A percentile compares a stretch with the other conserved stretches of the same genome.
These are phyloP conservation scores for Aspergillus brasiliensis DNA, from an alignment of 2,329 filamentous ascomycete genomes.

Conservation along the genomic window DNA sequence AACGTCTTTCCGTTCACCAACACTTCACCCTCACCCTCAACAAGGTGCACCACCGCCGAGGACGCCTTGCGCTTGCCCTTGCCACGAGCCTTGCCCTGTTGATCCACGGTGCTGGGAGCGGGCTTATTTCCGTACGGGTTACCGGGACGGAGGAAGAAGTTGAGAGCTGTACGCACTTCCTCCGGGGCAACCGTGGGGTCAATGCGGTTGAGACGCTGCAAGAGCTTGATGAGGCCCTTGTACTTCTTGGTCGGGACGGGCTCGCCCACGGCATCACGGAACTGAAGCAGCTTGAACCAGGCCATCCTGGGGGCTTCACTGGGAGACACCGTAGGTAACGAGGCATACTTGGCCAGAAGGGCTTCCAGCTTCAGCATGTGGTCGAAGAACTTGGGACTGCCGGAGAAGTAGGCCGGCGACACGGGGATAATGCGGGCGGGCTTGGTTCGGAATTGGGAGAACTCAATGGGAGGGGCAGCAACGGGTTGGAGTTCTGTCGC, in stretches of 20 bases:
- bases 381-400: conserved; percentile 82
- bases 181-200: conserved; percentile 73
- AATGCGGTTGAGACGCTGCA: conserved; percentile 82
- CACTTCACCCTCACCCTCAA: conserved; percentile 90
- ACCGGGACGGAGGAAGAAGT: conserved; percentile 72
- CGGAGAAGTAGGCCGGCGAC: conserved; percentile 94
- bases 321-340: conserved; percentile 68
- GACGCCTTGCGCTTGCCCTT: conserved; percentile 87
- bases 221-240: conserved; percentile 71
- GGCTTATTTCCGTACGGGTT: conserved; percentile 68
- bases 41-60: conserved; percentile 79
- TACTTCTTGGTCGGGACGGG: conserved; percentile 76
- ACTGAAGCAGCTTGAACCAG: conserved; percentile 79
- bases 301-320: conserved; percentile 71
- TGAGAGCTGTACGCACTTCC: conserved; percentile 67
- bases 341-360: conserved; percentile 70
- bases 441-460: conserved; percentile 29
- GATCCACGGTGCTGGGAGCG: conserved; percentile 68
- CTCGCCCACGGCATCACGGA: conserved; percentile 71
- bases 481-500: conserved; percentile 27
- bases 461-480: conserved; percentile 40
- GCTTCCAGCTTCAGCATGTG: conserved; percentile 72
- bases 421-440: conserved; percentile 76
- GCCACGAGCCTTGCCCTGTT: conserved; percentile 74
- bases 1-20: conserved; percentile 88